Conservation (phyloP, 441 rosid species). For the Isatis lusitanica region DNA sequence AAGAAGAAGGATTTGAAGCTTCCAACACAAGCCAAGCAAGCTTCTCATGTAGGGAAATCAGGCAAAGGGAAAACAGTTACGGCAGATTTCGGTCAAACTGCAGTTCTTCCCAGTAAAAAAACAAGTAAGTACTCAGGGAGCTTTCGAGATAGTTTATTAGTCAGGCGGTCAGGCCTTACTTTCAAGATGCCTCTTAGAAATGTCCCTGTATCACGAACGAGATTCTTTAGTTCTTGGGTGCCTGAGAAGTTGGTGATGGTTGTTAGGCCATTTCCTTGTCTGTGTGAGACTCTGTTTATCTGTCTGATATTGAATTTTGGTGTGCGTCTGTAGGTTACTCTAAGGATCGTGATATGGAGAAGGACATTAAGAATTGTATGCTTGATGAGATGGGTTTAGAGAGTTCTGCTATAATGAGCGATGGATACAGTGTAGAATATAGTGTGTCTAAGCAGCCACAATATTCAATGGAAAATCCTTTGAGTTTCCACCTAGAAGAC, state of each 20-base stretch:
- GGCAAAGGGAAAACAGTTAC: constrained; percentile 36
- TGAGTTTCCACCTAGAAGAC: background rate
- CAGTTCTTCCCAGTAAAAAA: background rate
- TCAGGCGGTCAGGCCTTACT: background rate
- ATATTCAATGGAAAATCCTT: constrained; percentile 15
- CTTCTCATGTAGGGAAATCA: constrained; percentile 26
- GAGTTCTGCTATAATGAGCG: constrained; percentile 53
- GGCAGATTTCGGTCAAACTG: constrained; percentile 8
- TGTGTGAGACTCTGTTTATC: background rate
- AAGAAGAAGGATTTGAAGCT: constrained; percentile 23
- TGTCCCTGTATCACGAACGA: background rate
- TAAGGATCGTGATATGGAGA: constrained; percentile 4
- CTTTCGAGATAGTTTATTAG: constrained; percentile 1
- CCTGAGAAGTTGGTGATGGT: background rate
- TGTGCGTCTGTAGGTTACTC: constrained; percentile 2
- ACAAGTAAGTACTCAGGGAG: constrained; percentile 19
- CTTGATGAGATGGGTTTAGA: constrained; percentile 59
- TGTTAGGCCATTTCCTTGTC: background rate
- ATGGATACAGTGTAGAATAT: constrained; percentile 39
- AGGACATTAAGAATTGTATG: constrained; percentile 38
- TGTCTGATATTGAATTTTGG: background rate
- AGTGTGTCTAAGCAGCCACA: constrained; percentile 30
- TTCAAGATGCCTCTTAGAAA: constrained; percentile 2
- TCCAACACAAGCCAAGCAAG: constrained; percentile 36
- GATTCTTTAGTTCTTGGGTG: background rate